Evolutionary conservation across 2,329 filamentous ascomycete species (phyloP).

Genomic region (Phaeophleospora eucalypticola): DNA sequence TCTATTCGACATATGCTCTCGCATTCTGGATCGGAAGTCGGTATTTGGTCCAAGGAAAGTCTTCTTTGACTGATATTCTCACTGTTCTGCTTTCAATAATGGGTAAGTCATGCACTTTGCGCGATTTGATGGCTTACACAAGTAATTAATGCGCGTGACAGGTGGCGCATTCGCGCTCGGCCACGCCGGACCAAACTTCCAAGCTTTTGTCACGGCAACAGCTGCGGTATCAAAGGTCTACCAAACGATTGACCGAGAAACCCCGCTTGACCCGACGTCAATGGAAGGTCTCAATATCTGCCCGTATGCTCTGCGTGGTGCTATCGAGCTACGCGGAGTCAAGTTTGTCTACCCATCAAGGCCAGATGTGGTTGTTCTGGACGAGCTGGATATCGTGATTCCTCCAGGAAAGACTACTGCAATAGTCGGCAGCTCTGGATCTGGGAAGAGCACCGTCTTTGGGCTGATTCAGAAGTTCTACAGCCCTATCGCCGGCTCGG

Average conservation of each 20-base stretch:
- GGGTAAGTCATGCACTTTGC: background rate
- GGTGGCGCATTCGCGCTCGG: slow-evolving; percentile 10
- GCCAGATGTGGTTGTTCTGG: slow-evolving; percentile 34
- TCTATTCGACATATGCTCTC: background rate
- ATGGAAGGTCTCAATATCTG: slow-evolving; percentile 12
- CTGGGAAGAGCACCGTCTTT: slow-evolving; percentile 36
- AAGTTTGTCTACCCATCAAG: slow-evolving; percentile 65
- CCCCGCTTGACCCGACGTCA: slow-evolving; percentile 36
- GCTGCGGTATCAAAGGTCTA: slow-evolving; percentile 41
- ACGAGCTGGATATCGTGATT: slow-evolving; percentile 32
- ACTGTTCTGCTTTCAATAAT: slow-evolving; percentile 8
- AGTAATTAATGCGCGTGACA: background rate
- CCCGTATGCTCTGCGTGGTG: slow-evolving; percentile 28
- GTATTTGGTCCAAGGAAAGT: background rate
- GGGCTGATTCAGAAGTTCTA: slow-evolving; percentile 34
- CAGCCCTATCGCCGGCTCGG: slow-evolving; percentile 21
- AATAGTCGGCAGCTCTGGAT: slow-evolving; percentile 38
- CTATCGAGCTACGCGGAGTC: slow-evolving; percentile 60
- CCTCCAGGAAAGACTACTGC: slow-evolving; percentile 44
- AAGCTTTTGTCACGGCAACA: slow-evolving; percentile 39
- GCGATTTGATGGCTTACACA: background rate
- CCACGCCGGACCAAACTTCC: slow-evolving; percentile 37
- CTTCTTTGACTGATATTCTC: slow-evolving; percentile 36
- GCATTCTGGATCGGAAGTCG: background rate
- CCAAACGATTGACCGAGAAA: slow-evolving; percentile 37